Conservation (phyloP, 2,329 filamentous ascomycete species). For the Penicillium paneum region DNA sequence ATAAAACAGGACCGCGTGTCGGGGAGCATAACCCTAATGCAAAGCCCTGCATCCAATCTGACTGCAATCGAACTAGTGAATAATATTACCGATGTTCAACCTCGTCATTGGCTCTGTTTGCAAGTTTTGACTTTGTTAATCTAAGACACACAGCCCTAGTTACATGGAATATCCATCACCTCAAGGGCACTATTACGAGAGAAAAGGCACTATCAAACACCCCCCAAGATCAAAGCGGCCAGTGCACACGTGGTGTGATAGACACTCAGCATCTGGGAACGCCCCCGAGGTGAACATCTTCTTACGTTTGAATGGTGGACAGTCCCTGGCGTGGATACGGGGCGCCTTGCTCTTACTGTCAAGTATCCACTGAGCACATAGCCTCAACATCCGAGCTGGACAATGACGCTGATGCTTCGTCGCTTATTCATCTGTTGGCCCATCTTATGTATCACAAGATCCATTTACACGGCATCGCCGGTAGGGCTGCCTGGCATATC, state of each 20-base stretch:
- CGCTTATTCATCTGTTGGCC: not conserved
- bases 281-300: not conserved
- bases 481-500: slow-evolving; percentile 3
- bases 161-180: not conserved
- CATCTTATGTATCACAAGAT: not conserved
- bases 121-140: not conserved
- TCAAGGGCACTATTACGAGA: not conserved
- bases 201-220: not conserved
- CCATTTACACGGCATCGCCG: not conserved
- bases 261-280: not conserved
- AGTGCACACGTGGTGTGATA: not conserved
- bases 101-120: not conserved
- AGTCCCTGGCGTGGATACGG: not conserved
- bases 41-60: not conserved
- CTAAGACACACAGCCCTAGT: slow-evolving; percentile 1
- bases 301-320: not conserved
- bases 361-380: not conserved
- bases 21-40: slow-evolving; percentile 3
- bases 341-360: not conserved
- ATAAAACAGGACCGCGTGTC: not conserved
- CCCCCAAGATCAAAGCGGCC: not conserved
- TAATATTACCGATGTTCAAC: not conserved
- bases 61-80: not conserved
- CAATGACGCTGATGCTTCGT: not conserved
- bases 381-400: not conserved